Evolutionary conservation across 257 asterid species (phyloP), one percentile per base, ranked within the genome.

Genomic region (Euphrasia confusa): DNA sequence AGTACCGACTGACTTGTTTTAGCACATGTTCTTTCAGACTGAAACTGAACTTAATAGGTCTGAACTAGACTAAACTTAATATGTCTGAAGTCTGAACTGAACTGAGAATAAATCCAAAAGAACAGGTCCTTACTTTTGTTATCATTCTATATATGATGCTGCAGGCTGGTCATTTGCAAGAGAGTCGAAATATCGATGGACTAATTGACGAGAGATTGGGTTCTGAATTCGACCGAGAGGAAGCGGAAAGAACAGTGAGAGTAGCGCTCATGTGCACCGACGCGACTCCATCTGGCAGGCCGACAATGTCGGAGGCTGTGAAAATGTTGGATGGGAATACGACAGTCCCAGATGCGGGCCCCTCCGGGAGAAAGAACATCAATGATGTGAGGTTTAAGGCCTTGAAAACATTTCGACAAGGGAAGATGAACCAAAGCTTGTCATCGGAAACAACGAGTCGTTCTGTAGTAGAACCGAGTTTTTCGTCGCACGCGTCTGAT

Each of bases 231-330:
- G 58, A 79, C 74, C 72, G 45, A 60, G 84, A 66, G 60, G 98
- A 88, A 78, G 84, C 67, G 17, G 82, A 81, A 61, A 74, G 77
- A 65, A 47, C 74, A 12, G 79, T 81, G 42, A 86, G 78, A 79
- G 71, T 88, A 42, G 94, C 87, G 3, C 73, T 86, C 33, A 50
- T 86, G 56, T 91, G 96, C 83, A 86, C 95, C 9, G 80, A 79
- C 56, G 72, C 81, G 7, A 78, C 87, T 11, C 89, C 96, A 1
- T 77, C 95, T 0, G 47, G 81, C 0, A 77, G 95, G 83, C 98
- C 97, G 7, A 64, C 82, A 10, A 91, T 91, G 98, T 75, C 95
- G 0, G 97, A 88, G 77, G 95, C 77, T 0, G 93, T 88, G 48
- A 73, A 80, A 67, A 88, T 88, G 95, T 79, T 91, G 1, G 95